Evolutionary conservation across 2,329 filamentous ascomycete genomes (phyloP).

Genomic region (Acrodontium crateriforme): DNA sequence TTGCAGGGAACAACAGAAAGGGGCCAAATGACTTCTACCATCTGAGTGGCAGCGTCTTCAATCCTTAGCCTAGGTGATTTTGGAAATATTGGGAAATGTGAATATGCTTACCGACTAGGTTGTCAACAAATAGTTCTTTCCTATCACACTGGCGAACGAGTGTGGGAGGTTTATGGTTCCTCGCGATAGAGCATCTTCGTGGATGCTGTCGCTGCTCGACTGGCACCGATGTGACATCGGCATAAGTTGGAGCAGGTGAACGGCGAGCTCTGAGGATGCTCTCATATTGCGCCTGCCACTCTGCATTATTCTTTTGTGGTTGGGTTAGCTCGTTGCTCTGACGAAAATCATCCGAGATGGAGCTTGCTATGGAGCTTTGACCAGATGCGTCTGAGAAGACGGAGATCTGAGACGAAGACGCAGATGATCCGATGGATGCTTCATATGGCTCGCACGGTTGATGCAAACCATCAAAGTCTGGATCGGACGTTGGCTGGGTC

Average conservation of each 20-base stretch:
- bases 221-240: slow-evolving; percentile 35
- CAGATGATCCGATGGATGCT: slow-evolving; percentile 57
- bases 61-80: slow-evolving; percentile 18
- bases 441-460: slow-evolving; percentile 42
- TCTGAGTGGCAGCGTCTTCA: slow-evolving; percentile 88
- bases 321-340: slow-evolving; percentile 18
- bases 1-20: slow-evolving; percentile 68
- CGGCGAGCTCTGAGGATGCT: too few species aligned
- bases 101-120: slow-evolving; percentile 75
- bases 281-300: slow-evolving; percentile 3
- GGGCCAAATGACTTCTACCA: slow-evolving; percentile 95
- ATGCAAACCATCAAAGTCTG: slow-evolving; percentile 15
- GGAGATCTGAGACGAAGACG: slow-evolving; percentile 62
- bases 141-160: slow-evolving; percentile 79
- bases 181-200: slow-evolving; percentile 41
- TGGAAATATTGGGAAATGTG: slow-evolving; percentile 5
- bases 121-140: slow-evolving; percentile 91
- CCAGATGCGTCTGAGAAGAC: slow-evolving; percentile 54
- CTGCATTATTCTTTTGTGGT: slow-evolving; percentile 6
- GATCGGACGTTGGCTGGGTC: slow-evolving; percentile 11
- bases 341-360: slow-evolving; percentile 47
- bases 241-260: slow-evolving; percentile 23
- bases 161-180: slow-evolving; percentile 52
- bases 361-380: slow-evolving; percentile 39
- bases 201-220: slow-evolving; percentile 50